Base-by-base conservation (phyloP, 2,329 filamentous ascomycete genomes). In the Xylaria sp. region DNA sequence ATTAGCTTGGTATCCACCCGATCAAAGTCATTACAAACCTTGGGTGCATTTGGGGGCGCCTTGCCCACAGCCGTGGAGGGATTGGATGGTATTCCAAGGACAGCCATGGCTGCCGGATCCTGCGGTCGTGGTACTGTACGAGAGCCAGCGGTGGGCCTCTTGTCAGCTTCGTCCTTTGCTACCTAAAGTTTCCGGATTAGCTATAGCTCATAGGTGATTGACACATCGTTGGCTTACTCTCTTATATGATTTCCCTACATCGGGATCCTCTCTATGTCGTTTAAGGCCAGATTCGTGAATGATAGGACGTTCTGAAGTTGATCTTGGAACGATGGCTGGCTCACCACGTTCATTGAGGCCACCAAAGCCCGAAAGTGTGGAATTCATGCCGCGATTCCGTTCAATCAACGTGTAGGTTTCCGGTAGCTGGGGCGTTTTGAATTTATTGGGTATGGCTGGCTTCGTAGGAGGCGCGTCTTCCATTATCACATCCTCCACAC, bases 331-430 rank as follows among this genome's bases (percentile, higher is more conserved):
- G 3, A 68, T 69, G 3, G 71, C 69, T 12, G 71, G 67, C 62
- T 79, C 77, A 2, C 78, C 78, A 13, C 76, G 74, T 63, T 78
- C 78, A 37, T 79, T 77, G 32, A 79, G 63, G 2, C 77, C 76
- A 12, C 70, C 72, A 53, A 72, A 77, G 29, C 65, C 65, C n/a
- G 64, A 57, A 37, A 29, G 29, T 6, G 53, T 65, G 51, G 53
- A 66, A 13, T 53, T 68, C n/a, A 69, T 48, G 18, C 59, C 25
- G 9, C 69, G 66, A 35, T 62, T 68, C 21, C 74, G 73, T 37
- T 75, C 75, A 29, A 76, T 54, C 8, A 77, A 37, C 5, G 72
- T 76, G 55, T 79, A 78, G 0, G 73, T 76, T 60, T 76, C 72
- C 5, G 76, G 72, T 25, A 76, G 42, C 25, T 77, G 75, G 3